These are phyloP conservation scores for Ampelomyces quisqualis DNA, from an alignment of 2,329 filamentous ascomycete genomes.

Conservation along the genomic window DNA sequence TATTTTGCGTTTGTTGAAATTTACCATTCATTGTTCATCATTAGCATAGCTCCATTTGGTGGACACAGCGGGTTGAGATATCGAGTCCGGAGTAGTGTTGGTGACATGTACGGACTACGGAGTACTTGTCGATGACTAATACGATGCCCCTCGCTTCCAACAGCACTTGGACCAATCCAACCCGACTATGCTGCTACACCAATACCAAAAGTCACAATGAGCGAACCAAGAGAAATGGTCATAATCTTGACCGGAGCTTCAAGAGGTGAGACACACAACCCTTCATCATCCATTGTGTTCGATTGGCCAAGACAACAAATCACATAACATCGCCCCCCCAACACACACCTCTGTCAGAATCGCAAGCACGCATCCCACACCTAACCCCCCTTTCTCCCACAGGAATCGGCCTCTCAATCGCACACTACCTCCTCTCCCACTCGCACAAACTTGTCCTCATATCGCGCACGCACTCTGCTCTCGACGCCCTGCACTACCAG, in stretches of 20 bases:
- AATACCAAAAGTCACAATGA: slow-evolving; percentile 21
- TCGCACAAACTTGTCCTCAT: slow-evolving; percentile 60
- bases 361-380: not conserved
- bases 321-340: no score
- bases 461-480: slow-evolving; percentile 57
- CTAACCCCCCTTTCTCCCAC: not conserved
- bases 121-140: slow-evolving; percentile 21
- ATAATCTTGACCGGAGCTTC: slow-evolving; percentile 63
- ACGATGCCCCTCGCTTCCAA: slow-evolving; percentile 9
- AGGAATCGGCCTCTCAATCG: slow-evolving; percentile 64
- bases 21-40: slow-evolving; percentile 3
- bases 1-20: slow-evolving; percentile 8
- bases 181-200: not conserved
- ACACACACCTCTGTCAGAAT: no score
- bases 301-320: no score
- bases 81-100: no score
- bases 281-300: no score
- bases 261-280: slow-evolving; percentile 58
- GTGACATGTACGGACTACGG: no score
- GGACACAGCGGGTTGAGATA: no score
- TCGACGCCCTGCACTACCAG: slow-evolving; percentile 50
- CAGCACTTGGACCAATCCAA: slow-evolving; percentile 2
- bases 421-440: slow-evolving; percentile 59
- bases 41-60: no score
- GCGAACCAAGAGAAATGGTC: slow-evolving; percentile 42